A percentile compares a stretch with the other conserved stretches of the same genome.
Conservation (phyloP, 345 rosid species). For the Crucihimalaya himalaica region DNA sequence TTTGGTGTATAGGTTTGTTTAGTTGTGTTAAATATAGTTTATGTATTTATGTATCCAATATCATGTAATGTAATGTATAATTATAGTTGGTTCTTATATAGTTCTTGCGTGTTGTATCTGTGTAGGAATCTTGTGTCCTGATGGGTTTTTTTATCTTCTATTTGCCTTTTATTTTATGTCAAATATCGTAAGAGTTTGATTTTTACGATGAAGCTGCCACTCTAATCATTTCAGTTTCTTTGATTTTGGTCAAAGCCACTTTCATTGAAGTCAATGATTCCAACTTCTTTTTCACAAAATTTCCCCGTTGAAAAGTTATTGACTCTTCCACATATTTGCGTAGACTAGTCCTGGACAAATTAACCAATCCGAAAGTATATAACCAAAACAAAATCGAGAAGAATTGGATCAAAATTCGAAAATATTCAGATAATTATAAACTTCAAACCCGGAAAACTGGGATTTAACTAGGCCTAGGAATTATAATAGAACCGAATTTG, state of each 20-base stretch:
- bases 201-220: background rate
- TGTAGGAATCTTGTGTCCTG: background rate
- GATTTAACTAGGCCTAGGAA: too few species aligned
- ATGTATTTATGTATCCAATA: background rate
- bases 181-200: too few species aligned
- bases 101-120: background rate
- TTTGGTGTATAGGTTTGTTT: background rate
- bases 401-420: too few species aligned
- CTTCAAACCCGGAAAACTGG: too few species aligned
- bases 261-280: background rate
- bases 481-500: too few species aligned
- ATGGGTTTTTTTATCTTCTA: background rate
- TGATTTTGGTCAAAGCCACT: background rate
- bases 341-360: too few species aligned
- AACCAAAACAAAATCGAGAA: too few species aligned
- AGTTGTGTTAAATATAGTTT: background rate
- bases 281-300: background rate
- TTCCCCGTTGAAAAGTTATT: background rate
- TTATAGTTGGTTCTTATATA: background rate
- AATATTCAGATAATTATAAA: too few species aligned
- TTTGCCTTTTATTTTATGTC: background rate
- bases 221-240: background rate
- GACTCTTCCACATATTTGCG: too few species aligned
- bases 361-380: too few species aligned
- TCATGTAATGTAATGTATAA: slow-evolving; percentile 9